Evolutionary conservation across 306 rosid genomes (phyloP).

Genomic region (Glycyrrhiza uralensis): DNA sequence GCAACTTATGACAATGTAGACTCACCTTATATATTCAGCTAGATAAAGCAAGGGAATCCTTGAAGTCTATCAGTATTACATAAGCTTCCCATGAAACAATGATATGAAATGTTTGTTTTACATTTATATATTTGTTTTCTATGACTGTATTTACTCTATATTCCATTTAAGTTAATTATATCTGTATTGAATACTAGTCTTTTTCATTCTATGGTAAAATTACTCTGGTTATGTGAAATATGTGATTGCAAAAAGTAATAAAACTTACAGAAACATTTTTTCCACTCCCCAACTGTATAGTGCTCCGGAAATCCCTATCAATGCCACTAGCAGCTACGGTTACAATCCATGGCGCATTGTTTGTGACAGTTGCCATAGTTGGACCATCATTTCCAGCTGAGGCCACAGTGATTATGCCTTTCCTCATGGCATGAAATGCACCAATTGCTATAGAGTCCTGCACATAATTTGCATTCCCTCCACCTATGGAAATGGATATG

Average conservation of each 20-base stretch:
- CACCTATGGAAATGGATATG: slow-evolving; percentile 80
- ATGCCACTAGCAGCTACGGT: slow-evolving; percentile 90
- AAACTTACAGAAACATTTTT: slow-evolving; percentile 58
- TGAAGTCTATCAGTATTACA: background rate
- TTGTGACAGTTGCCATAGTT: slow-evolving; percentile 37
- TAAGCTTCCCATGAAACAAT: slow-evolving; percentile 3
- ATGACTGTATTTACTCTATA: background rate
- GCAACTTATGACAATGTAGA: background rate
- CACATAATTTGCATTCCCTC: slow-evolving; percentile 40
- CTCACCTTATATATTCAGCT: background rate
- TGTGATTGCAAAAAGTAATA: background rate
- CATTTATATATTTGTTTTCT: background rate
- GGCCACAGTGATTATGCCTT: slow-evolving; percentile 70
- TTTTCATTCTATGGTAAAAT: background rate
- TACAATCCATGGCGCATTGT: slow-evolving; percentile 82
- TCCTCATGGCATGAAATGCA: slow-evolving; percentile 80
- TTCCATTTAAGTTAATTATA: background rate
- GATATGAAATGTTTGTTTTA: background rate
- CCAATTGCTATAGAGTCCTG: slow-evolving; percentile 62
- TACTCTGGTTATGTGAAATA: background rate
- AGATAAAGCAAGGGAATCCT: background rate
- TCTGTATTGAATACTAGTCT: background rate
- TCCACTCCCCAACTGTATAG: slow-evolving; percentile 64
- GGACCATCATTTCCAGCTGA: slow-evolving; percentile 90
- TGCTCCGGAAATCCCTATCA: slow-evolving; percentile 65